Evolutionary conservation across 116 monocot genomes (phyloP), one percentile per base, ranked within the genome.

Genomic region (Thalassia testudinum): DNA sequence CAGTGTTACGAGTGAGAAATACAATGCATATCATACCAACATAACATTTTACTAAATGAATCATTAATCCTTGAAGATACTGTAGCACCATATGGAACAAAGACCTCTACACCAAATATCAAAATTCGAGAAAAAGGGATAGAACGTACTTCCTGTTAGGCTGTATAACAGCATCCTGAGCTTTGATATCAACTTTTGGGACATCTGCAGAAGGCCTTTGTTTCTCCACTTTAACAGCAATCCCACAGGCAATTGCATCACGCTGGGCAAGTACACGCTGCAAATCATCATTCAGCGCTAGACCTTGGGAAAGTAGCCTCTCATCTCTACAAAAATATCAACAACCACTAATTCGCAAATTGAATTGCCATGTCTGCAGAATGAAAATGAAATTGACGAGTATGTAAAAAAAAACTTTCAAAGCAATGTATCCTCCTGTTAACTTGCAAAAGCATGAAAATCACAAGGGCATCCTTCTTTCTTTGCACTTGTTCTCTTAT

Each of bases 281-380:
- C 66, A 99, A 54, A 57, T 99, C 90, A 80, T 99, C 90, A 80
- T 99, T 99, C 42, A 99, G 62, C 26, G 75, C 42, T 61, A 99
- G 74, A 53, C 99, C 86, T 66, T 72, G 65, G n/a, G 54, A 23
- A 54, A 99, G 83, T 26, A 99, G 58, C 16, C 82, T 80, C 43
- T 99, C 99, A 51, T 99, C 79, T 66, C 99, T 99, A 43, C 25
- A 62, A 30, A 29, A 50, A 50, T 50, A 22, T 50, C 19, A 45
- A 13, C 45, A 45, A 15, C 45, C 45, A 45, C 45, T n/a, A 45
- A 40, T 34, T 34, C 30, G 10, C 30, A 34, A 34, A n/a, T 10
- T 34, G 10, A 10, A 34, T 34, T 34, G 30, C 30, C 30, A 34
- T 34, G 3, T 10, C 30, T 34, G 3, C 10, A 34, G 30, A 34